Percentiles rank a stretch among this genome's conserved stretches.
Conservation (phyloP, 2,329 filamentous ascomycete species). For the Neonectria neomacrospora region DNA sequence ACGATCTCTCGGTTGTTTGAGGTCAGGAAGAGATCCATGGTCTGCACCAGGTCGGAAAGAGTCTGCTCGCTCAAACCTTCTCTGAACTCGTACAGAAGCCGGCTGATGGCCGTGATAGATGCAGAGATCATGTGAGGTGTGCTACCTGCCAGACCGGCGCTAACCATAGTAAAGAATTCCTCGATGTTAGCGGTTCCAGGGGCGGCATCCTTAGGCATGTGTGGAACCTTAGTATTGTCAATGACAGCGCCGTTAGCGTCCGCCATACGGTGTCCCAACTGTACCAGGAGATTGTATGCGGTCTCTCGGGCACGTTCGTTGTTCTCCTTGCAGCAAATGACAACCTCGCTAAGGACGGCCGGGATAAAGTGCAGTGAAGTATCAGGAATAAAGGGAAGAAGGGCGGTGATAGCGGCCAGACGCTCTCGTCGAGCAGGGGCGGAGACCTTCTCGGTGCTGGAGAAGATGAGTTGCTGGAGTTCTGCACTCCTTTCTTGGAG, state of each 20-base stretch:
- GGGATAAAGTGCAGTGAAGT: constrained; percentile 92
- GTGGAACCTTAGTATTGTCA: constrained; percentile 84
- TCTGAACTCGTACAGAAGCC: constrained; percentile 94
- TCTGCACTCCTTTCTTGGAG: constrained; percentile 80
- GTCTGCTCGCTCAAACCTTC: constrained; percentile 74
- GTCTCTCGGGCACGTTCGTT: constrained; percentile 93
- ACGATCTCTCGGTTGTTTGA: constrained; percentile 98
- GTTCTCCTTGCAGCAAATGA: constrained; percentile 96
- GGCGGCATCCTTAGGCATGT: constrained; percentile 86
- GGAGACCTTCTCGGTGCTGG: constrained; percentile 84
- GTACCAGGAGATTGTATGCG: constrained; percentile 89
- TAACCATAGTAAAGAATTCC: constrained; percentile 98
- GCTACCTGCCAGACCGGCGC: constrained; percentile 89
- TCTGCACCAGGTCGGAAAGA: constrained; percentile 86
- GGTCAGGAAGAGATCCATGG: constrained; percentile 94
- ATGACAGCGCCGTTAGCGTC: constrained; percentile 76
- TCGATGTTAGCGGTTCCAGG: constrained; percentile 84
- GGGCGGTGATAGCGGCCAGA: constrained; percentile 81
- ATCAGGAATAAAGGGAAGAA: constrained; percentile 82
- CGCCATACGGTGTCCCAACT: constrained; percentile 85
- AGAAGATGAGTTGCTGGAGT: constrained; percentile 83
- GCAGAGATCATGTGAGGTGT: constrained; percentile 98
- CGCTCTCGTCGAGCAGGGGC: constrained; percentile 88
- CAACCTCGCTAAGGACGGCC: constrained; percentile 89
- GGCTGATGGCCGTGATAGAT: constrained; percentile 92